phyloP scores from a whole-genome alignment of 176 grass and related monocot species.

The Oryza longistaminata region DNA sequence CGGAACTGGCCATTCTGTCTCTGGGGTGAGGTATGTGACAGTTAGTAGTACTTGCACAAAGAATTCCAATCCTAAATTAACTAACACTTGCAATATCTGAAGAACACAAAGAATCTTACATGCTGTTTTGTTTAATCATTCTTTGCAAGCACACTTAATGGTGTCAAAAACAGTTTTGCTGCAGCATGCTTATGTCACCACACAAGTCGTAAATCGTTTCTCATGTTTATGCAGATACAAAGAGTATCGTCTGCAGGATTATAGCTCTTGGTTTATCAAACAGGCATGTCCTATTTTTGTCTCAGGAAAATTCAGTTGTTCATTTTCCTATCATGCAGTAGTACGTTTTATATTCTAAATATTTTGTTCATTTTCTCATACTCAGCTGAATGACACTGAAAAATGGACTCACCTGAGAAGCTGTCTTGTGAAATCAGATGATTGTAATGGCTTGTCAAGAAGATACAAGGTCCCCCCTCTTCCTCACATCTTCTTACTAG shows the following conservation, averaged over 20 bases:
- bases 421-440: constrained; percentile 89
- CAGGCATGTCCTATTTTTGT: constrained; percentile 55
- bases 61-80: not conserved
- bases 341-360: constrained; percentile 22
- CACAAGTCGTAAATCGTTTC: not conserved
- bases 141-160: not conserved
- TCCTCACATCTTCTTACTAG: not conserved
- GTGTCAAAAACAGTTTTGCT: not conserved
- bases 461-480: constrained; percentile 73
- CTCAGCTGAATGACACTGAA: constrained; percentile 72
- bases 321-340: constrained; percentile 26
- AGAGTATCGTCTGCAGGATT: constrained; percentile 94
- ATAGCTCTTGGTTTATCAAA: constrained; percentile 95
- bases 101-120: not conserved
- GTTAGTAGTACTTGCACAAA: not conserved
- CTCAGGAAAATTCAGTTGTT: not conserved
- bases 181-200: constrained; percentile 1
- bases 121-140: not conserved
- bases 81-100: not conserved
- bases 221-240: constrained; percentile 68
- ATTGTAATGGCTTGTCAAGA: constrained; percentile 85
- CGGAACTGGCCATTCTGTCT: constrained; percentile 73
- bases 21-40: constrained; percentile 66
- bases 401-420: constrained; percentile 88
- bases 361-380: constrained; percentile 24